These are phyloP conservation scores for Podospora comata DNA, from an alignment of 495 filamentous ascomycete species.

Conservation along the genomic window DNA sequence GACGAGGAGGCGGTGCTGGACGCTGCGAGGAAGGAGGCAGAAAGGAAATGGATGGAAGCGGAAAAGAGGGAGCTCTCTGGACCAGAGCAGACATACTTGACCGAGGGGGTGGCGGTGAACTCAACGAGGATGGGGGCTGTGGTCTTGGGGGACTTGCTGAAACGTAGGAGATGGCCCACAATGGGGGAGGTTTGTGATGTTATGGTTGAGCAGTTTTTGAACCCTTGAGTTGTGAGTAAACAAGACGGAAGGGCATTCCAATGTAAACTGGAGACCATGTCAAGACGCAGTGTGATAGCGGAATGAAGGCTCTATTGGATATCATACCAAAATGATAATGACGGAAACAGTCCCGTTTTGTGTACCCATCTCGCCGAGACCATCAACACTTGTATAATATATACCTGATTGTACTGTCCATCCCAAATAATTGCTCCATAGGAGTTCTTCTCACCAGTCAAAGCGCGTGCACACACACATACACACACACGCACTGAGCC, in stretches of 20 bases:
- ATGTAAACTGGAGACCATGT: too few species aligned
- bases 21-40: constrained; percentile 73
- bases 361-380: not conserved
- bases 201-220: constrained; percentile 38
- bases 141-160: constrained; percentile 29
- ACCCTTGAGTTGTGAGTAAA: not conserved
- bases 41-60: constrained; percentile 72
- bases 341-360: not conserved
- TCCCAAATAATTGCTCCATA: not conserved
- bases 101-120: constrained; percentile 38
- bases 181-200: constrained; percentile 46
- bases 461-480: not conserved
- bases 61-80: constrained; percentile 54
- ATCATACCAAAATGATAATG: not conserved
- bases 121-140: constrained; percentile 16
- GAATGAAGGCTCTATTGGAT: not conserved
- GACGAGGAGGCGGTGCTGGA: constrained; percentile 76
- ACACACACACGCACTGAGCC: not conserved
- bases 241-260: too few species aligned
- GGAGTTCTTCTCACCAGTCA: not conserved
- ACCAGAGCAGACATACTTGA: constrained; percentile 47
- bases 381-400: not conserved
- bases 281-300: not conserved
- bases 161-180: constrained; percentile 36
- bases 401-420: not conserved